Conservation (phyloP, 345 rosid species). For the Heritiera littoralis region DNA sequence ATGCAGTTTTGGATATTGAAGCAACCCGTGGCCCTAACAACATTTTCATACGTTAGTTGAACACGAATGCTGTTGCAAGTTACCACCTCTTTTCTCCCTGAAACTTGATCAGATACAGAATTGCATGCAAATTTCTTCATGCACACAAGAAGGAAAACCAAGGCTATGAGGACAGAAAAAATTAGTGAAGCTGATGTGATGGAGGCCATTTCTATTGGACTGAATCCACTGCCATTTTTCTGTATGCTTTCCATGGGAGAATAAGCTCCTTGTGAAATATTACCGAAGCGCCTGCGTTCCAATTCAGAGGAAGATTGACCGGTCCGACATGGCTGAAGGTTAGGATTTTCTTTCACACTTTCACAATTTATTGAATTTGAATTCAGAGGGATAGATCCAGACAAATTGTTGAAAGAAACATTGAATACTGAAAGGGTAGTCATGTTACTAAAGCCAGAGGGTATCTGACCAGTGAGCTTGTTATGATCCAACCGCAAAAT, state of each 20-base stretch:
- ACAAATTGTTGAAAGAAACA: slow-evolving; percentile 56
- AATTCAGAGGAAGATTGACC: slow-evolving; percentile 10
- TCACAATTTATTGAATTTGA: slow-evolving; percentile 26
- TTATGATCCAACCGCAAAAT: slow-evolving; percentile 31
- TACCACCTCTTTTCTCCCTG: slow-evolving; percentile 15
- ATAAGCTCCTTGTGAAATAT: slow-evolving; percentile 8
- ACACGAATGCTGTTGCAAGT: slow-evolving; percentile 22
- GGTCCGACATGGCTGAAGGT: slow-evolving; percentile 1
- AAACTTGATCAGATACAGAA: slow-evolving; percentile 37
- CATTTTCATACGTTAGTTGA: slow-evolving; percentile 49
- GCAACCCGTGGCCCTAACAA: slow-evolving; percentile 54
- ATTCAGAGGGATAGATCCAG: slow-evolving; percentile 47
- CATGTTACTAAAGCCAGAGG: slow-evolving; percentile 28
- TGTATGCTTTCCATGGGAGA: slow-evolving; percentile 22
- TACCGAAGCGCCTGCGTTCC: slow-evolving; percentile 38
- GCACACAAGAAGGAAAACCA: slow-evolving; percentile 5
- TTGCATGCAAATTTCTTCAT: slow-evolving; percentile 27
- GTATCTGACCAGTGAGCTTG: slow-evolving; percentile 1
- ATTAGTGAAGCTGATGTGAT: background rate
- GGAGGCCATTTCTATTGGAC: slow-evolving; percentile 10
- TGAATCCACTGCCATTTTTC: slow-evolving; percentile 21
- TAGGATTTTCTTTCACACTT: slow-evolving; percentile 8
- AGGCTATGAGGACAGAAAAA: background rate
- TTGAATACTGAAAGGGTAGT: slow-evolving; percentile 45
- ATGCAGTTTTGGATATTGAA: slow-evolving; percentile 53